Conservation (phyloP, 176 grass and related monocot species). For the Oryza longistaminata region DNA sequence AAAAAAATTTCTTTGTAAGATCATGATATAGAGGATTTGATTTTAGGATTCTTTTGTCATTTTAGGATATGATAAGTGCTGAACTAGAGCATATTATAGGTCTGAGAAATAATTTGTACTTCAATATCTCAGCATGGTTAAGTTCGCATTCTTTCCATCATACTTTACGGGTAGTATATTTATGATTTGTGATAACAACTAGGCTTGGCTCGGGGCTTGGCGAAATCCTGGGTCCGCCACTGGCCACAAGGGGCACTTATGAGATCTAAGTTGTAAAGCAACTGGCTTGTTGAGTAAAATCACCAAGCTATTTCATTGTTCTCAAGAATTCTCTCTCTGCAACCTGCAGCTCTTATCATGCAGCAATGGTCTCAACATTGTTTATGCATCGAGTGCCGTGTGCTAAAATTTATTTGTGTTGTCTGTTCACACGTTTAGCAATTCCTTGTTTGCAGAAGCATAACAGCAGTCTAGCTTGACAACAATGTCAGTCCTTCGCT, state of each 20-base stretch:
- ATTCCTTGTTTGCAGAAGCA: slow-evolving; percentile 27
- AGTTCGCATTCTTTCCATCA: too few relatives aligned
- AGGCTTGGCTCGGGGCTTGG: too few relatives aligned
- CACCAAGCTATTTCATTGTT: not conserved
- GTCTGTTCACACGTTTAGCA: not conserved
- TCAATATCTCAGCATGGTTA: too few relatives aligned
- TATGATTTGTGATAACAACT: too few relatives aligned
- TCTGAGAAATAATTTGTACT: too few relatives aligned
- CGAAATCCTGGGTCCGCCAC: too few relatives aligned
- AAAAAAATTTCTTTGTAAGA: too few relatives aligned
- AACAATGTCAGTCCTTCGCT: slow-evolving; percentile 31
- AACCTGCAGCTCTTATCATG: not conserved
- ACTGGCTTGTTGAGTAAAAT: slow-evolving; percentile 14
- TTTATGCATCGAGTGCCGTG: not conserved
- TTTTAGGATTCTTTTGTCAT: too few relatives aligned
- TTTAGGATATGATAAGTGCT: too few relatives aligned
- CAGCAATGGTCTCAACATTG: not conserved
- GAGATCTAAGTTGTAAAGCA: slow-evolving; percentile 10
- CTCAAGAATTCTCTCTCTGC: not conserved
- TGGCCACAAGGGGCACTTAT: not conserved
- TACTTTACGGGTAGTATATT: too few relatives aligned
- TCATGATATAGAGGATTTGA: too few relatives aligned
- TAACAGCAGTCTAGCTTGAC: not conserved
- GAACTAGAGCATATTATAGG: too few relatives aligned
- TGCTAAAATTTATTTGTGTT: not conserved